Conservation (phyloP, 441 rosid genomes). For the Populus hybrid region DNA sequence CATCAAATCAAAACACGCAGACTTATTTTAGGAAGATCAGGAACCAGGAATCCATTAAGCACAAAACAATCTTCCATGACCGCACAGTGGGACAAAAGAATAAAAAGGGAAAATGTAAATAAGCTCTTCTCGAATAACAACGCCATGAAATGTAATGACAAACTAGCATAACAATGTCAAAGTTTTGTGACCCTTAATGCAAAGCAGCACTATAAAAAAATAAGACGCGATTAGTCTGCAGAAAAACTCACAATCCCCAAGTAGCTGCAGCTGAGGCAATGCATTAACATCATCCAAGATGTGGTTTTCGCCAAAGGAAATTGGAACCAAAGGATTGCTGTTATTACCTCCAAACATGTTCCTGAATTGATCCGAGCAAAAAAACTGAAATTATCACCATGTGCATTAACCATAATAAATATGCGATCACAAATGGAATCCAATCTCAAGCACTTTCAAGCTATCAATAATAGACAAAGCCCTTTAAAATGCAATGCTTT, state of each 20-base stretch:
- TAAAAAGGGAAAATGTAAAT: neutral
- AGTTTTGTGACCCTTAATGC: neutral
- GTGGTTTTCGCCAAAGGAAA: slow-evolving; percentile 44
- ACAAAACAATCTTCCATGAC: neutral
- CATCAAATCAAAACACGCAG: neutral
- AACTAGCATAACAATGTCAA: neutral
- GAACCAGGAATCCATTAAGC: neutral
- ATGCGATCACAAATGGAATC: neutral
- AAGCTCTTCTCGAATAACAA: neutral
- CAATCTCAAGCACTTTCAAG: neutral
- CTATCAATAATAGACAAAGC: neutral
- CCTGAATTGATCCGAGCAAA: slow-evolving; percentile 18
- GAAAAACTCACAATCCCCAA: slow-evolving; percentile 48
- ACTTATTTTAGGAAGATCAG: neutral
- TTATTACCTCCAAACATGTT: slow-evolving; percentile 65
- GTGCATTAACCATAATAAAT: neutral
- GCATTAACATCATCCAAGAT: slow-evolving; percentile 48
- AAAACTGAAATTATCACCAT: neutral
- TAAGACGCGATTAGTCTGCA: neutral
- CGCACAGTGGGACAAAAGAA: neutral
- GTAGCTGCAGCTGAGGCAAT: slow-evolving; percentile 58
- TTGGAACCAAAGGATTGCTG: slow-evolving; percentile 40
- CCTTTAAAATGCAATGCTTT: neutral
- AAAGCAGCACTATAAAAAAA: neutral
- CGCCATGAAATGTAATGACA: neutral